Percentiles rank a stretch among this genome's conserved stretches.
phyloP scores from a whole-genome alignment of 192 early-diverging fungal species.

The Cetraspora pellucida region DNA sequence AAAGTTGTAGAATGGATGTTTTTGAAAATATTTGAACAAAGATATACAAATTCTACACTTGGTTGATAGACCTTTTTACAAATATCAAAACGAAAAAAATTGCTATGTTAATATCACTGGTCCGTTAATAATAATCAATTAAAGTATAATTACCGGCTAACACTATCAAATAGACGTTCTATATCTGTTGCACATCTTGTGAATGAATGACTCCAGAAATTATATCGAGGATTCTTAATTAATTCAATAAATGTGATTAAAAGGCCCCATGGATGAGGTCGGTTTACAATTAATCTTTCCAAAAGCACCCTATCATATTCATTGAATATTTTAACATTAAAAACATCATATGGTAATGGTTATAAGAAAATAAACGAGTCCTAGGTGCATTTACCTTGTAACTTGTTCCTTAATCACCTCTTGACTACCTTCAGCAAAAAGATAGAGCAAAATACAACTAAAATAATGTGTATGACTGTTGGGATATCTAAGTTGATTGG shows the following conservation, averaged over 20 bases:
- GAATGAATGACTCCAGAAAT: constrained; percentile 63
- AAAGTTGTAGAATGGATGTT: not conserved
- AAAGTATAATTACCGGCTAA: constrained; percentile 47
- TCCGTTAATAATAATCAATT: not conserved
- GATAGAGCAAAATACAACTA: constrained; percentile 81
- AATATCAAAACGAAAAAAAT: not conserved
- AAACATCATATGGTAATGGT: not conserved
- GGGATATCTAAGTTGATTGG: constrained; percentile 97
- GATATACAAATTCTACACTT: constrained; percentile 38
- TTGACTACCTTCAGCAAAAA: constrained; percentile 77
- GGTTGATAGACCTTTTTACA: constrained; percentile 41
- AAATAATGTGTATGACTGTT: constrained; percentile 96
- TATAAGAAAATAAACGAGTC: not conserved
- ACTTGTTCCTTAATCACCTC: constrained; percentile 94
- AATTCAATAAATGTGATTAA: constrained; percentile 97
- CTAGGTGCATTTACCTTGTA: constrained; percentile 59
- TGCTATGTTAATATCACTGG: not conserved
- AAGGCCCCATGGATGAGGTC: constrained; percentile 97
- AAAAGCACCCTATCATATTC: constrained; percentile 71
- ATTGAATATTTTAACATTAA: not conserved
- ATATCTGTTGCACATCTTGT: constrained; percentile 78
- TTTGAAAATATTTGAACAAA: not conserved
- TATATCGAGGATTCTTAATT: constrained; percentile 80
- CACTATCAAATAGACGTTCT: constrained; percentile 76
- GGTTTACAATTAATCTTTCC: constrained; percentile 93